A percentile compares a stretch with the other conserved stretches of the same genome.
Conservation (phyloP, 2,329 filamentous ascomycete genomes). For the Colletotrichum trifolii region DNA sequence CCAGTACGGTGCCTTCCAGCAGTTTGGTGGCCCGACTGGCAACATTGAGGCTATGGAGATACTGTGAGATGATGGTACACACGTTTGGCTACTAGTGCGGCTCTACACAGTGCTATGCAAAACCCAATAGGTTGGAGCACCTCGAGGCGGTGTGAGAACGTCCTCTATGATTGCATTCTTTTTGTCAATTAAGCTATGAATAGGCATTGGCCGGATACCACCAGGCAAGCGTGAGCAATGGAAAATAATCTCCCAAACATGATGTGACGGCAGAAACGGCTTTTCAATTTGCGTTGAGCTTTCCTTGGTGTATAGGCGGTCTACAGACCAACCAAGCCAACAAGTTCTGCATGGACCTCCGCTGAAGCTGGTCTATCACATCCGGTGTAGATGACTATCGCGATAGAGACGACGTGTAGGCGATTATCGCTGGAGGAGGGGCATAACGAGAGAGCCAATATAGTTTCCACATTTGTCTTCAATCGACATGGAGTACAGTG, state of each 20-base stretch:
- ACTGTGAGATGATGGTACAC: constrained; percentile 45
- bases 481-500: too few relatives aligned
- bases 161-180: not conserved
- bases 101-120: constrained; percentile 13
- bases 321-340: too few relatives aligned
- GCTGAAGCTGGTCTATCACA: too few relatives aligned
- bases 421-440: too few relatives aligned
- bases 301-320: too few relatives aligned
- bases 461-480: too few relatives aligned
- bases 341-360: too few relatives aligned
- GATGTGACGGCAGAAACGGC: not conserved
- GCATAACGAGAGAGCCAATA: too few relatives aligned
- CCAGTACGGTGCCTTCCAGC: constrained; percentile 73
- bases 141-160: not conserved
- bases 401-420: too few relatives aligned
- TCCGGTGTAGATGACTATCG: too few relatives aligned
- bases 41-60: constrained; percentile 63
- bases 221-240: constrained; percentile 27
- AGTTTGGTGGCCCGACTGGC: constrained; percentile 51
- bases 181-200: constrained; percentile 22
- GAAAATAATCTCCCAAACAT: constrained; percentile 15
- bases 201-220: constrained; percentile 28
- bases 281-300: not conserved
- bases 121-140: not conserved
- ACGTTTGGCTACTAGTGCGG: constrained; percentile 12